These are phyloP conservation scores for Raphanus raphanistrum DNA, from an alignment of 345 rosid species.

Conservation along the genomic window DNA sequence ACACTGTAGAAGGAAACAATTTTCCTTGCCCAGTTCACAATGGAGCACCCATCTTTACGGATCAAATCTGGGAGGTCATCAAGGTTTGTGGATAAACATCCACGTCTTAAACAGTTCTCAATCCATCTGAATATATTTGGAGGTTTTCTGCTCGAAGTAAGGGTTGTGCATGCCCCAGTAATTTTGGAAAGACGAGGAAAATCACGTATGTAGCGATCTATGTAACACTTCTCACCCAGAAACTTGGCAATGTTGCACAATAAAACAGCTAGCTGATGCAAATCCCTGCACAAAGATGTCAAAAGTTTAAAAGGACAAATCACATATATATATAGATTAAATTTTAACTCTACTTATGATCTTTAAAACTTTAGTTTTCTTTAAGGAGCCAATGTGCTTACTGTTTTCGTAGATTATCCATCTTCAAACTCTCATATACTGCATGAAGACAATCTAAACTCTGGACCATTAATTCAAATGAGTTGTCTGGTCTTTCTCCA, in stretches of 20 bases:
- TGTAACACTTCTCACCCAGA: conserved; percentile 70
- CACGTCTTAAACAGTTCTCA: conserved; percentile 69
- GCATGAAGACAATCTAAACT: conserved; percentile 84
- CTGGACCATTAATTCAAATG: conserved; percentile 54
- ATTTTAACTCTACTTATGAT: conserved; percentile 20
- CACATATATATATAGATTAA: background rate
- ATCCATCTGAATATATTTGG: conserved; percentile 90
- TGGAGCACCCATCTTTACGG: conserved; percentile 63
- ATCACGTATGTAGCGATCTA: conserved; percentile 89
- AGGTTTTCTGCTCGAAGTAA: conserved; percentile 56
- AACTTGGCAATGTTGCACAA: conserved; percentile 66
- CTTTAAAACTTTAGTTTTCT: background rate
- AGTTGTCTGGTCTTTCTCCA: conserved; percentile 39
- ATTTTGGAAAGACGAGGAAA: conserved; percentile 66
- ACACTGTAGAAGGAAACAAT: conserved; percentile 79
- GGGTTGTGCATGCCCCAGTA: conserved; percentile 36
- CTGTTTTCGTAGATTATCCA: conserved; percentile 87
- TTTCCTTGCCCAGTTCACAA: conserved; percentile 80
- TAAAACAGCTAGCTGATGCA: conserved; percentile 71
- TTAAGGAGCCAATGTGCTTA: conserved; percentile 39
- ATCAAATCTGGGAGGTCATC: conserved; percentile 76
- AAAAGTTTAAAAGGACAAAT: conserved; percentile 23
- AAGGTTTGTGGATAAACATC: conserved; percentile 52
- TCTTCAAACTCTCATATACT: conserved; percentile 85
- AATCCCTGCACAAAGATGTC: conserved; percentile 59